A percentile compares a stretch with the other conserved stretches of the same genome.
Evolutionary conservation across 2,329 filamentous ascomycete genomes (phyloP).

Genomic region (Colletotrichum trifolii): DNA sequence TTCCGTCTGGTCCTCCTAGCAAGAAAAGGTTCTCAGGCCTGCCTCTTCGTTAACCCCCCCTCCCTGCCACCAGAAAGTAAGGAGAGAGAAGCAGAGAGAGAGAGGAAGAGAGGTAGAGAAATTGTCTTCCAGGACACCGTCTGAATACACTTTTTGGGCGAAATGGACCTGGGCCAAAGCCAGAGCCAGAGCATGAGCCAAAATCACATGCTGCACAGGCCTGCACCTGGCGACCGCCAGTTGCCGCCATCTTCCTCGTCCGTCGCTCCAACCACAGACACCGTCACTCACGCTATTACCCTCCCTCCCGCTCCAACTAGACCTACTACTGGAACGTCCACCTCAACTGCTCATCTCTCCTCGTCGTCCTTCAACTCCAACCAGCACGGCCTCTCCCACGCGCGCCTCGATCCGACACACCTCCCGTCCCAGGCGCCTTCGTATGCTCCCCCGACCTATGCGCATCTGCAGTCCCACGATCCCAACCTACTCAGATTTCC

Average conservation of each 20-base stretch:
- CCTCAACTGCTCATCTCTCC: slow-evolving; percentile 17
- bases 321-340: slow-evolving; percentile 14
- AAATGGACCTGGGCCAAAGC: slow-evolving; percentile 38
- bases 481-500: slow-evolving; percentile 46
- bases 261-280: slow-evolving; percentile 17
- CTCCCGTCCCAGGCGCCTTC: slow-evolving; percentile 42
- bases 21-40: no score
- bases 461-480: slow-evolving; percentile 47
- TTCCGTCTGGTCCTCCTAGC: background rate
- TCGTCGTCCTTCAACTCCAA: slow-evolving; percentile 12
- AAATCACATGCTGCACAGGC: slow-evolving; percentile 58
- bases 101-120: background rate
- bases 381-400: slow-evolving; percentile 32
- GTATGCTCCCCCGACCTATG: slow-evolving; percentile 52
- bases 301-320: slow-evolving; percentile 10
- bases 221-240: slow-evolving; percentile 40
- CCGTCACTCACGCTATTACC: slow-evolving; percentile 3
- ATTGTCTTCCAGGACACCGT: slow-evolving; percentile 22
- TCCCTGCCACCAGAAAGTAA: slow-evolving; percentile 7
- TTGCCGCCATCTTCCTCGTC: slow-evolving; percentile 35
- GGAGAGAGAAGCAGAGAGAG: background rate
- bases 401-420: slow-evolving; percentile 38
- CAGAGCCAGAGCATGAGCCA: slow-evolving; percentile 48
- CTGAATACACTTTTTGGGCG: slow-evolving; percentile 33
- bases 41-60: slow-evolving; percentile 13